Evolutionary conservation across 306 rosid species (phyloP), one percentile per base, ranked within the genome.

Genomic region (Castanopsis chinensis): DNA sequence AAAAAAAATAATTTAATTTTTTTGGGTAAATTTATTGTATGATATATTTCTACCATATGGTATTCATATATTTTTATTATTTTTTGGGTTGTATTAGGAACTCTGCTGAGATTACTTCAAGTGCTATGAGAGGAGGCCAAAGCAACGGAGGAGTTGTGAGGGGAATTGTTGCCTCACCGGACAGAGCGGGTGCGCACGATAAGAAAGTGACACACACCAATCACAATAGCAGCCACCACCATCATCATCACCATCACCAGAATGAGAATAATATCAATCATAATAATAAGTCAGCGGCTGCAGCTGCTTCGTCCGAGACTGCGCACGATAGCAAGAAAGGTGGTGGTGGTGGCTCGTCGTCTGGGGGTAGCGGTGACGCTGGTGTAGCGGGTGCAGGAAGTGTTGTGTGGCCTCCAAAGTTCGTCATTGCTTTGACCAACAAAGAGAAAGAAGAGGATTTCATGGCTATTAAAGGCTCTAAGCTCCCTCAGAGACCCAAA

Each of bases 371-470:
- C 69, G 97, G 97, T 13, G 98, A 90, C 11, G 94, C 83, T 5
- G 89, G 86, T 27, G 86, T 86, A 52, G 79, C 86, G 3, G 98
- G 87, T 10, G 94, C 83, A 4, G 89, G 86, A 21, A 85, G 87
- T 56, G 77, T 85, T 4, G 90, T 91, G 5, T 94, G 97, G 97
- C 97, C 92, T 15, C 98, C 99, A 0, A 95, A 92, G 83, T 95
- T 95, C 87, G 91, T 88, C 84, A 92, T 92, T 86, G 93, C 91
- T 76, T 83, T 94, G 83, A 94, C 97, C 15, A 91, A 91, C 78
- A 95, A 95, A 76, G 99, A 92, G 90, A 95, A 95, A 69, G 99
- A 95, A 60, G 97, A 95, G 78, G 99, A 95, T 89, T 95, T 95
- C 84, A 83, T 92, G 71, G 92, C 97, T 28, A 88, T 95, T 41